A percentile compares a stretch with the other conserved stretches of the same genome.
Evolutionary conservation across 768 basidiomycete genomes (phyloP).

Genomic region (Grammothele lineata): DNA sequence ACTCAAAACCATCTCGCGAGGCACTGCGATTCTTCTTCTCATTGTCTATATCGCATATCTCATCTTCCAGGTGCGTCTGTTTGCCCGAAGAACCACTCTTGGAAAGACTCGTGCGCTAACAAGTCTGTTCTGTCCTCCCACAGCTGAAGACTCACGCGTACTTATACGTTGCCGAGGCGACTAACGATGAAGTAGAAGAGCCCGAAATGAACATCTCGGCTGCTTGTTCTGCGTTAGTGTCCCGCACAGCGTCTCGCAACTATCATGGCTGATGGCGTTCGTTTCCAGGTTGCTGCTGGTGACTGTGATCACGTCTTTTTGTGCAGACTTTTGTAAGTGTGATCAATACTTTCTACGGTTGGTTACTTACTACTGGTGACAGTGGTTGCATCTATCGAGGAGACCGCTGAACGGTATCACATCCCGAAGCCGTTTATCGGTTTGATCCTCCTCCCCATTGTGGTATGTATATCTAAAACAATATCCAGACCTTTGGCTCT

Average conservation of each 20-base stretch:
- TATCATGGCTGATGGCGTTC: no score
- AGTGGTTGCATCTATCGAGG: conserved; percentile 93
- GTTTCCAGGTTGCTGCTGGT: conserved; percentile 67
- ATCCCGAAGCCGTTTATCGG: conserved; percentile 87
- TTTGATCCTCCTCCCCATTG: conserved; percentile 82
- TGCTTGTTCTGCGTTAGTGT: conserved; percentile 48
- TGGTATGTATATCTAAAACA: conserved; percentile 56
- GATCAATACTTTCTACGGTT: no score
- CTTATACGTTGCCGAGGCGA: conserved; percentile 50
- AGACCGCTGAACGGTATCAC: conserved; percentile 74
- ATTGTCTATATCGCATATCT: conserved; percentile 71
- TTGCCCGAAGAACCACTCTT: no score
- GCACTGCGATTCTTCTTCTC: conserved; percentile 46
- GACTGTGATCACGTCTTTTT: conserved; percentile 82
- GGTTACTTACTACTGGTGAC: background rate
- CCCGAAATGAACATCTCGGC: conserved; percentile 68
- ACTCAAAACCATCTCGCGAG: conserved; percentile 51
- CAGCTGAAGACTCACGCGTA: conserved; percentile 70
- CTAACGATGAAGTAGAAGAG: conserved; percentile 33
- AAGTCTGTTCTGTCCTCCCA: conserved; percentile 1
- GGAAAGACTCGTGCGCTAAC: background rate
- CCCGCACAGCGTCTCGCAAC: no score
- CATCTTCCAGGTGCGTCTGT: conserved; percentile 57
- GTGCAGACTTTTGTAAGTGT: conserved; percentile 77
- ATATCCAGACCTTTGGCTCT: no score